Conservation (phyloP, 1,139 yeast species). For the Suhomyces terraborum region DNA sequence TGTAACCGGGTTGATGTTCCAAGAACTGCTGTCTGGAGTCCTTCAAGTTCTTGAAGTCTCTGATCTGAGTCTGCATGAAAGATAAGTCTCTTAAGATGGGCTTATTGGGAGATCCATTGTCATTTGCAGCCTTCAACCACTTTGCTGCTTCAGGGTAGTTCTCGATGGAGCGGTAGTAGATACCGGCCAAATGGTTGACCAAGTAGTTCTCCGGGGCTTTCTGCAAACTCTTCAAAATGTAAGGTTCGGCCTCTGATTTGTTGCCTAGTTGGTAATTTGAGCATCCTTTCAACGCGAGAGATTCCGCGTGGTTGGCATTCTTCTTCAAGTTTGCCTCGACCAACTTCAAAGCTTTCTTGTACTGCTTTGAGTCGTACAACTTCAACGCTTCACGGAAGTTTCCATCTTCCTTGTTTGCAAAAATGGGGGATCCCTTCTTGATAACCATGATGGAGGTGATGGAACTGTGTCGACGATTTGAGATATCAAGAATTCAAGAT, state of each 20-base stretch:
- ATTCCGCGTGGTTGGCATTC: slow-evolving; percentile 74
- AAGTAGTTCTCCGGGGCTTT: slow-evolving; percentile 64
- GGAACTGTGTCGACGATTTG: neutral
- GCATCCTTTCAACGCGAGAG: slow-evolving; percentile 84
- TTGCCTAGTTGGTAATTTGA: slow-evolving; percentile 55
- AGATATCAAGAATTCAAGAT: slow-evolving; percentile 2
- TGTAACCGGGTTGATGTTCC: slow-evolving; percentile 76
- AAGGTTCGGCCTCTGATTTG: slow-evolving; percentile 63
- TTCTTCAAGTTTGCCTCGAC: slow-evolving; percentile 79
- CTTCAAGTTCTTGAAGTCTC: slow-evolving; percentile 68
- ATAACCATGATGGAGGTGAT: slow-evolving; percentile 23
- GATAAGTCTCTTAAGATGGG: slow-evolving; percentile 84
- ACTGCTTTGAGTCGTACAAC: slow-evolving; percentile 81
- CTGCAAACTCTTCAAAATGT: slow-evolving; percentile 60
- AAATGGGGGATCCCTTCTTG: slow-evolving; percentile 35
- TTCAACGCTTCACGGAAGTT: slow-evolving; percentile 81
- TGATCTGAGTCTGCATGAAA: slow-evolving; percentile 72
- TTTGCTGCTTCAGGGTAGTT: slow-evolving; percentile 77
- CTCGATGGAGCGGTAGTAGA: slow-evolving; percentile 71
- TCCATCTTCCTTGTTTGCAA: slow-evolving; percentile 59
- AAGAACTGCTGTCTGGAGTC: slow-evolving; percentile 68
- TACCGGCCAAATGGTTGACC: slow-evolving; percentile 84
- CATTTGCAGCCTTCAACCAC: slow-evolving; percentile 76
- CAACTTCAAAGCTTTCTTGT: slow-evolving; percentile 78
- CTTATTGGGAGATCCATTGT: slow-evolving; percentile 76